Evolutionary conservation across 1,284 basidiomycete genomes (phyloP), one percentile per base, ranked within the genome.

Genomic region (Malassezia sp.): DNA sequence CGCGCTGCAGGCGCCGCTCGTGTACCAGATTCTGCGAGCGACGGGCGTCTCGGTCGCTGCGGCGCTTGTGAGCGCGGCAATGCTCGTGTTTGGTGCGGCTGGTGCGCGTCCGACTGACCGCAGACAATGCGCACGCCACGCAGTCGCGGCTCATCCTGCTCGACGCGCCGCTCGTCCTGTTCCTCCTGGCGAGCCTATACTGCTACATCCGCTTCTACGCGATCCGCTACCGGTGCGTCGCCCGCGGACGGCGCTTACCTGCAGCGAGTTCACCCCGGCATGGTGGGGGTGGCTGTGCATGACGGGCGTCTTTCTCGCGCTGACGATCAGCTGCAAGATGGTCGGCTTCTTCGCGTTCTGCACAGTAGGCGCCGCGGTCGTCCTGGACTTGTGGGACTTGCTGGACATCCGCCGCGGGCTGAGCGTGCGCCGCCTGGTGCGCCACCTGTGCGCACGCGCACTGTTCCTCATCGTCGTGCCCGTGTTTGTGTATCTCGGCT

Each of bases 11-110:
- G 74, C 95, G 9, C 85, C 90, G 0, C 74, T 97, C 54, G 81
- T 97, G 2, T 99, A 90, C 68, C 82, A 79, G 14, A 96, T 90
- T 71, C 96, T 97, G 93, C 84, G 93, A 71, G 87, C 96, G 74
- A 85, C 84, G 50, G 93, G 93, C 6, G 91, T 91, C 71, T 88
- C 89, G 1, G 83, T 86, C 10, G 75, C 85, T 36, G 81, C 95
- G 48, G 81, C 85, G 4, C 80, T 85, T 0, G 87, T 96, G 67
- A 89, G 87, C 35, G 87, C 91, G 1, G n/a, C n/a, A n/a, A 73
- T 74, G 40, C 75, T 97, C 17, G 73, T 97, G 54, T n/a, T n/a
- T n/a, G n/a, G n/a, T n/a, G n/a, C n/a, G n/a, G n/a, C n/a, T n/a
- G n/a, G n/a, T n/a, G n/a, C n/a, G n/a, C n/a, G n/a, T n/a, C n/a